phyloP scores from a whole-genome alignment of 2,329 filamentous ascomycete genomes.

The Ophiostoma quercus region DNA sequence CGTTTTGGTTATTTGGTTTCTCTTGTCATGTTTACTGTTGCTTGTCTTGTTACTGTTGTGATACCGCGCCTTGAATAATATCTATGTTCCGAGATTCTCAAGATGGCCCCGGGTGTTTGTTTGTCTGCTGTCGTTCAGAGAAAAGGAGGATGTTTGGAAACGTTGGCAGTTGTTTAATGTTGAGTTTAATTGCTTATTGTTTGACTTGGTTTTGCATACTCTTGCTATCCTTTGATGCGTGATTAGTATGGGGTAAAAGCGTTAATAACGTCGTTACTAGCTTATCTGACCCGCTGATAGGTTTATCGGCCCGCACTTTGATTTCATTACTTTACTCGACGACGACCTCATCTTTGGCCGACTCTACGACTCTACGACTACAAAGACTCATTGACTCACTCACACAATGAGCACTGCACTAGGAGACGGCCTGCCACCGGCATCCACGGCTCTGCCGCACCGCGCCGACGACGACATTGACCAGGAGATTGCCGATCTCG shows the following conservation, averaged over 20 bases:
- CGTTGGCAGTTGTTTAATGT: no score
- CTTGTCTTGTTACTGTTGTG: conserved; percentile 13
- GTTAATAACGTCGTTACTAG: background rate
- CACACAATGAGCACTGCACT: background rate
- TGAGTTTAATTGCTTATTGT: no score
- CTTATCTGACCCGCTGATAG: conserved; percentile 10
- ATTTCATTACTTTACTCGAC: background rate
- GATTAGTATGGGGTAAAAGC: background rate
- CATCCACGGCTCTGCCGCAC: background rate
- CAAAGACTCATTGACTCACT: background rate
- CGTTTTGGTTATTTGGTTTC: background rate
- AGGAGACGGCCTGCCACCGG: background rate
- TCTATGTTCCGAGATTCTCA: conserved; percentile 6
- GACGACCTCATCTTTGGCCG: no score
- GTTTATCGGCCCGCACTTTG: conserved; percentile 1
- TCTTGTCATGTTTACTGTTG: background rate
- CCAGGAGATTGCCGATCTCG: conserved; percentile 55
- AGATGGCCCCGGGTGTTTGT: background rate
- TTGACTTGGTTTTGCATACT: background rate
- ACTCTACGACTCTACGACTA: background rate
- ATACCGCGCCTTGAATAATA: conserved; percentile 22
- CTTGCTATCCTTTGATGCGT: no score
- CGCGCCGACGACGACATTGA: conserved; percentile 33
- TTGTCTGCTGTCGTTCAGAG: background rate
- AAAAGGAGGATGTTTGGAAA: background rate